Conservation (phyloP, 2,329 filamentous ascomycete species). For the Claviceps citrina region DNA sequence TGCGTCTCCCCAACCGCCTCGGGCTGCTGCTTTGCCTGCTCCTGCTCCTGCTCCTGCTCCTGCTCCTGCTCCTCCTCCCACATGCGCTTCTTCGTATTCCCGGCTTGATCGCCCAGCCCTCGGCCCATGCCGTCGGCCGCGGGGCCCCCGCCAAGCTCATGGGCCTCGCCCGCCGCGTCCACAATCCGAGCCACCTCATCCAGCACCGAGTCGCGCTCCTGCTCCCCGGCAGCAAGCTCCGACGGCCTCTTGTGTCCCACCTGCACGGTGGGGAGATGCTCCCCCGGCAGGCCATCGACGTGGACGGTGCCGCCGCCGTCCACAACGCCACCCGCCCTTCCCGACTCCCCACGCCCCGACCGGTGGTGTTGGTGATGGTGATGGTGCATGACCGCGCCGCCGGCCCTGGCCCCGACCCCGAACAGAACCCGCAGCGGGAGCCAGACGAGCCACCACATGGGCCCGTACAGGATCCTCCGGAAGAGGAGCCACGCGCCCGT, state of each 20-base stretch:
- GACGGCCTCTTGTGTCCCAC: conserved; percentile 20
- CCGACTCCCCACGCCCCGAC: conserved; percentile 12
- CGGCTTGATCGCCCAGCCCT: conserved; percentile 4
- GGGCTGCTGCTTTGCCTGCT: neutral
- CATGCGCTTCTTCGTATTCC: conserved; percentile 17
- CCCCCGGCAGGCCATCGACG: conserved; percentile 22
- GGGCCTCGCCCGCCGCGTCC: conserved; percentile 25
- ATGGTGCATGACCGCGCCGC: conserved; percentile 33
- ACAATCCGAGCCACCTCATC: conserved; percentile 42
- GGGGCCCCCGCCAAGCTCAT: conserved; percentile 10
- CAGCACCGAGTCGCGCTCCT: conserved; percentile 25
- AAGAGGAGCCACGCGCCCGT: conserved; percentile 81
- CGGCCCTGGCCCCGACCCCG: conserved; percentile 38
- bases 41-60: neutral
- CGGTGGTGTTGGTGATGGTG: no score
- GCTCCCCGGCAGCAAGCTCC: conserved; percentile 1
- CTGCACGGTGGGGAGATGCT: conserved; percentile 34
- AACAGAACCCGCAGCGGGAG: conserved; percentile 58
- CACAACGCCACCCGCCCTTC: conserved; percentile 13
- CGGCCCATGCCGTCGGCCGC: conserved; percentile 8
- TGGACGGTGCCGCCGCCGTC: conserved; percentile 14
- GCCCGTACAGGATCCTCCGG: conserved; percentile 71
- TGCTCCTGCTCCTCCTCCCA: conserved; percentile 11
- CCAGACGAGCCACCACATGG: conserved; percentile 78
- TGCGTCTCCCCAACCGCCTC: conserved; percentile 11